phyloP scores from a whole-genome alignment of 169 alveolate species.

The Babesia bovis region DNA sequence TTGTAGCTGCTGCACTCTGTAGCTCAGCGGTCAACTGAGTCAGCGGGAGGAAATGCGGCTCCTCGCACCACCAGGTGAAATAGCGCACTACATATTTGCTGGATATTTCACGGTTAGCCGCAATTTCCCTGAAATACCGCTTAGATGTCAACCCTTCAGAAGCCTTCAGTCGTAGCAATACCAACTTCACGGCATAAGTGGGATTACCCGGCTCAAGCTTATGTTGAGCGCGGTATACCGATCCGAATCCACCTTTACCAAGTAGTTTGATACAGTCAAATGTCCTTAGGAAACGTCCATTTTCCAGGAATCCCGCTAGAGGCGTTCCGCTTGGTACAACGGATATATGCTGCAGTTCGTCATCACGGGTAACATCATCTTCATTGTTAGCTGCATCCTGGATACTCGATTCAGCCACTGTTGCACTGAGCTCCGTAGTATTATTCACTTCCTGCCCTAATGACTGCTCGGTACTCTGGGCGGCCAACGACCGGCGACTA shows the following conservation, averaged over 20 bases:
- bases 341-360: slow-evolving; percentile 18
- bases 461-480: background rate
- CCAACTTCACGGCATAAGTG: slow-evolving; percentile 84
- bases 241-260: slow-evolving; percentile 90
- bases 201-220: slow-evolving; percentile 87
- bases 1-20: slow-evolving; percentile 72
- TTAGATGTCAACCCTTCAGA: slow-evolving; percentile 81
- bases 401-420: background rate
- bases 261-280: slow-evolving; percentile 80
- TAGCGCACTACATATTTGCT: slow-evolving; percentile 88
- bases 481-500: background rate
- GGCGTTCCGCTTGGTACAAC: slow-evolving; percentile 49
- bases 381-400: background rate
- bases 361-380: background rate
- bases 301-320: slow-evolving; percentile 73
- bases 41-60: slow-evolving; percentile 85
- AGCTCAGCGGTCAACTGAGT: slow-evolving; percentile 72
- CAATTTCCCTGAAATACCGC: slow-evolving; percentile 85
- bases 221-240: slow-evolving; percentile 85
- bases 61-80: slow-evolving; percentile 92
- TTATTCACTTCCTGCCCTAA: background rate
- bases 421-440: background rate
- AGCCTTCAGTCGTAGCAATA: slow-evolving; percentile 76
- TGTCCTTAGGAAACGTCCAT: slow-evolving; percentile 84
- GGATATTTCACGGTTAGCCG: slow-evolving; percentile 85